Conservation (phyloP, 441 rosid genomes). For the Bruguiera hainesii region DNA sequence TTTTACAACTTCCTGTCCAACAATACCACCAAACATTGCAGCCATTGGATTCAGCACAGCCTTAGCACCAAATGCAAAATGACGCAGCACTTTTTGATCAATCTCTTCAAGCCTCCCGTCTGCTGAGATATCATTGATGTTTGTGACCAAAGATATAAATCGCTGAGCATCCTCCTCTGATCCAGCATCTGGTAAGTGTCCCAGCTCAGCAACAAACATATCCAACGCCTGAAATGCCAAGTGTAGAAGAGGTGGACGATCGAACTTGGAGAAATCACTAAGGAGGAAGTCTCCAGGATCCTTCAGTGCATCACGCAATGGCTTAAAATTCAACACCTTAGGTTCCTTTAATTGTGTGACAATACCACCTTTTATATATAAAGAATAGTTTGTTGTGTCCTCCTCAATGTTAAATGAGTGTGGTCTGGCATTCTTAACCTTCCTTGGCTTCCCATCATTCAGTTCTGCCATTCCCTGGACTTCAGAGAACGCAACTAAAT, state of each 20-base stretch:
- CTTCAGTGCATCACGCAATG: slow-evolving; percentile 66
- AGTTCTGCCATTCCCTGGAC: slow-evolving; percentile 89
- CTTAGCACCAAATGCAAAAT: slow-evolving; percentile 84
- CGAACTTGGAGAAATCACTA: slow-evolving; percentile 83
- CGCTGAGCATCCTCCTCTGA: slow-evolving; percentile 83
- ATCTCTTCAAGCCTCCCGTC: slow-evolving; percentile 64
- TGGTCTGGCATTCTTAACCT: slow-evolving; percentile 65
- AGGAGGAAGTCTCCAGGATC: slow-evolving; percentile 87
- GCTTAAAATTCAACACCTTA: slow-evolving; percentile 67
- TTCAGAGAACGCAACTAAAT: slow-evolving; percentile 85
- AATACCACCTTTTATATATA: slow-evolving; percentile 83
- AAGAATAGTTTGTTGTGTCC: slow-evolving; percentile 58
- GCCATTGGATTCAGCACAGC: slow-evolving; percentile 96
- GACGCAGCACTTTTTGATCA: slow-evolving; percentile 59
- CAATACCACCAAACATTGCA: slow-evolving; percentile 94
- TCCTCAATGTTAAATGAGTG: slow-evolving; percentile 78
- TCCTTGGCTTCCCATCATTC: slow-evolving; percentile 91
- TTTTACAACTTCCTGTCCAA: slow-evolving; percentile 92
- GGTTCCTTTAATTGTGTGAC: slow-evolving; percentile 88
- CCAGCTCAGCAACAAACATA: slow-evolving; percentile 50
- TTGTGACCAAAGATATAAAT: slow-evolving; percentile 50
- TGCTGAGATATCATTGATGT: slow-evolving; percentile 57
- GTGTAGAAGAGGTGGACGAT: slow-evolving; percentile 81
- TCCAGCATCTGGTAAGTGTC: slow-evolving; percentile 80
- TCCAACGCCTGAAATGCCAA: slow-evolving; percentile 90